These are phyloP conservation scores for Hypomyces perniciosus DNA, from an alignment of 2,329 filamentous ascomycete genomes.

Conservation along the genomic window DNA sequence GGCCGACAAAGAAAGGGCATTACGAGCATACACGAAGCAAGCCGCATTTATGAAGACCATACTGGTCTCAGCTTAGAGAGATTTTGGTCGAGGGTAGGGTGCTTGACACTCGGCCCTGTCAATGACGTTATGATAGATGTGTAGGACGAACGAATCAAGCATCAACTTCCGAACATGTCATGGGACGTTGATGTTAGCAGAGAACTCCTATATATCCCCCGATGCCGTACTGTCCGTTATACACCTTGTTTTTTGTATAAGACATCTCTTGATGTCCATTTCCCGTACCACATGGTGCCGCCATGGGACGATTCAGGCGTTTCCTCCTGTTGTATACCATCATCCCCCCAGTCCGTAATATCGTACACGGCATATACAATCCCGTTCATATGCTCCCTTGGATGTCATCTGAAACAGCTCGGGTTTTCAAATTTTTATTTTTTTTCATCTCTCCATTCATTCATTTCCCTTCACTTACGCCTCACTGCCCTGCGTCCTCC, in stretches of 20 bases:
- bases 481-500: conserved; percentile 35
- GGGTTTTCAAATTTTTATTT: neutral
- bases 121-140: conserved; percentile 12
- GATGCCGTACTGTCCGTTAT: neutral
- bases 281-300: too few relatives aligned
- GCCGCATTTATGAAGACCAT: neutral
- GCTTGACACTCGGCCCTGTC: neutral
- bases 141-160: neutral
- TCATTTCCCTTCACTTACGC: conserved; percentile 17
- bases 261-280: neutral
- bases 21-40: conserved; percentile 8
- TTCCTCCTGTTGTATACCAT: neutral
- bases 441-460: neutral
- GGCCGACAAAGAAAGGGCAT: neutral
- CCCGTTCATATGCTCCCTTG: neutral
- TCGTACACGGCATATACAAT: too few relatives aligned
- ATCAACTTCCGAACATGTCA: neutral
- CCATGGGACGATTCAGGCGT: too few relatives aligned
- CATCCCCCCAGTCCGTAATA: neutral
- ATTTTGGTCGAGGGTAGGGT: neutral
- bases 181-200: too few relatives aligned
- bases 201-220: neutral
- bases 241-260: neutral
- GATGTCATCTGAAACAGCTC: too few relatives aligned
- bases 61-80: neutral